Conservation (phyloP, 2,329 filamentous ascomycete species). For the Nakataea oryzae region DNA sequence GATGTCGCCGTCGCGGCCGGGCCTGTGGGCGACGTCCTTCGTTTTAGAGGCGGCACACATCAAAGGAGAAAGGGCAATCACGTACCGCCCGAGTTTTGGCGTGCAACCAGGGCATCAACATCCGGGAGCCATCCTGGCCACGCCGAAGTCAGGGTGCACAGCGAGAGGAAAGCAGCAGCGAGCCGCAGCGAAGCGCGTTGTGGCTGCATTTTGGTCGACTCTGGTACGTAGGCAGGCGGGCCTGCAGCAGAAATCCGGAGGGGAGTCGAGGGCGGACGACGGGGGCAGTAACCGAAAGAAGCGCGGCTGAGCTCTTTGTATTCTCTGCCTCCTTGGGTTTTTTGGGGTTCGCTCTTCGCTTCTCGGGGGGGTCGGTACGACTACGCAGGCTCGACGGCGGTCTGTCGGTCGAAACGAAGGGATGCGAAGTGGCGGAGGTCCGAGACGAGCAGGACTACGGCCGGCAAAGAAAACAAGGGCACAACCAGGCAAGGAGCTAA, state of each 20-base stretch:
- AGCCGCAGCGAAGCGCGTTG: conserved; percentile 32
- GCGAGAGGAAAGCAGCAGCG: conserved; percentile 39
- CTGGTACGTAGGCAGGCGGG: background rate
- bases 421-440: background rate
- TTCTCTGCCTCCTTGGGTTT: background rate
- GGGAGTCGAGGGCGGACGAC: background rate
- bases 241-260: background rate
- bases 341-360: too few species aligned
- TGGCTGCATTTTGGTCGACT: conserved; percentile 34
- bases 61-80: background rate
- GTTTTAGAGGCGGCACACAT: background rate
- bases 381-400: background rate
- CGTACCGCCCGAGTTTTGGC: conserved; percentile 23
- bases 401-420: background rate
- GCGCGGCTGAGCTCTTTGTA: background rate
- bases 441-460: background rate
- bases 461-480: background rate
- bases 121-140: conserved; percentile 44
- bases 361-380: too few species aligned
- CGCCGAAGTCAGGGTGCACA: conserved; percentile 38
- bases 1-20: background rate
- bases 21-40: background rate
- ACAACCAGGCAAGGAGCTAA: background rate
- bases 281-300: background rate
- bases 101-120: conserved; percentile 39